Conservation (phyloP, 148 eudicot genomes). For the Hydrangea macrophylla region DNA sequence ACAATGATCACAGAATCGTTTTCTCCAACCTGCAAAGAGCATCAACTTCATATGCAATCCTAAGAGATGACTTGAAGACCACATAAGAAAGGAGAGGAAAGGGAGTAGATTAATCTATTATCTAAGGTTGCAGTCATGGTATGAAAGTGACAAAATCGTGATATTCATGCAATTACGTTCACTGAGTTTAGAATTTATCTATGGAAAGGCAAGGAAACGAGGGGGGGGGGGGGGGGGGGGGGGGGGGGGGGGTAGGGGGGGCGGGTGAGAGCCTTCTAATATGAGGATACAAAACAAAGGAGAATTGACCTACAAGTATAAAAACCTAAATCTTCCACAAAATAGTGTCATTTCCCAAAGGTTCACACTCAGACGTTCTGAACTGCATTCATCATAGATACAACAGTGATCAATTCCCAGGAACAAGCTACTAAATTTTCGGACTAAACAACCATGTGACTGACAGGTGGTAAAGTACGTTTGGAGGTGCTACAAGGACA, state of each 20-base stretch:
- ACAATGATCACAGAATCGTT: conserved; percentile 86
- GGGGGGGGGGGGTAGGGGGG: no score
- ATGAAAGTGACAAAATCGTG: neutral
- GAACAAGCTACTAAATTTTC: neutral
- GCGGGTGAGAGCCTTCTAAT: no score
- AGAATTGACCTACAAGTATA: neutral
- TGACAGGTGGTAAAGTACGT: neutral
- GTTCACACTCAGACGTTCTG: neutral
- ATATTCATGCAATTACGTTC: neutral
- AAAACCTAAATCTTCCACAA: neutral
- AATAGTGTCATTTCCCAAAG: neutral
- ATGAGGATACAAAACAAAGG: no score
- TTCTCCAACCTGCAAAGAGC: conserved; percentile 58
- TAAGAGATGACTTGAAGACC: neutral
- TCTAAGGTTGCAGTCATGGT: neutral
- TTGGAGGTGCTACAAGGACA: neutral
- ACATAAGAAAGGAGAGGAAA: neutral
- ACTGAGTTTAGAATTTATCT: neutral
- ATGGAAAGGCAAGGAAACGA: no score
- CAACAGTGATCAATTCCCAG: neutral
- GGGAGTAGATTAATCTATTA: neutral
- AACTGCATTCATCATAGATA: neutral
- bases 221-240: no score
- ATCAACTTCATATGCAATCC: neutral
- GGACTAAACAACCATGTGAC: neutral